Evolutionary conservation across 345 rosid species (phyloP), one percentile per base, ranked within the genome.

Genomic region (Lepidium aucheri): DNA sequence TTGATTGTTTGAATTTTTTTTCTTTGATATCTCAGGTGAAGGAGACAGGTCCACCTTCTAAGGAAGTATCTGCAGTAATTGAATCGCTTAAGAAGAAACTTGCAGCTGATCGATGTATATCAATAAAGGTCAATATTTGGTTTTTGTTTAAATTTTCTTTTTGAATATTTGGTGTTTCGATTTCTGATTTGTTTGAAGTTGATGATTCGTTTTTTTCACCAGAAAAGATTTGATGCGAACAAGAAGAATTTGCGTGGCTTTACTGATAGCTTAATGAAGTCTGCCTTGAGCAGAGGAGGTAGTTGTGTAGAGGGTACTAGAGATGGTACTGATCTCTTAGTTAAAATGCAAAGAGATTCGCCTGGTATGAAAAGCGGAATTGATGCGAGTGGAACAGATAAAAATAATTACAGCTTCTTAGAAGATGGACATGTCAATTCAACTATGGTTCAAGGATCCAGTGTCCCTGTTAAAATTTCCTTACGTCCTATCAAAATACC

Each of bases 201-300:
- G 67, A 30, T 47, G 32, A n/a, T 46, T 59, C 0, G 41, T n/a
- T 14, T 53, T 54, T 47, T 52, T 72, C 50, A 69, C 35, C 84
- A 94, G 99, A 82, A 80, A 84, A 82, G 88, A 76, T 56, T 90
- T 74, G 89, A 87, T 75, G 88, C 88, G 68, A 94, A 94, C 75
- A 78, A 68, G 67, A 82, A 53, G 50, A 85, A 83, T 65, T 41
- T 94, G 86, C 45, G 39, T 62, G 88, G 74, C 6, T 69, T 88
- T 63, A 88, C 95, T 9, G 76, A 72, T 33, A 82, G 78, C 61
- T 71, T 84, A 13, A 76, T 76, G 71, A 81, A 69, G 53, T 65
- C 74, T 32, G 83, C 95, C 2, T 69, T 65, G 70, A 93, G 87
- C 34, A 81, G 88, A 82, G 79, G 82, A 71, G 75, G 79, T 58